phyloP scores from a whole-genome alignment of 306 rosid genomes.

The Rubus parviflorus region DNA sequence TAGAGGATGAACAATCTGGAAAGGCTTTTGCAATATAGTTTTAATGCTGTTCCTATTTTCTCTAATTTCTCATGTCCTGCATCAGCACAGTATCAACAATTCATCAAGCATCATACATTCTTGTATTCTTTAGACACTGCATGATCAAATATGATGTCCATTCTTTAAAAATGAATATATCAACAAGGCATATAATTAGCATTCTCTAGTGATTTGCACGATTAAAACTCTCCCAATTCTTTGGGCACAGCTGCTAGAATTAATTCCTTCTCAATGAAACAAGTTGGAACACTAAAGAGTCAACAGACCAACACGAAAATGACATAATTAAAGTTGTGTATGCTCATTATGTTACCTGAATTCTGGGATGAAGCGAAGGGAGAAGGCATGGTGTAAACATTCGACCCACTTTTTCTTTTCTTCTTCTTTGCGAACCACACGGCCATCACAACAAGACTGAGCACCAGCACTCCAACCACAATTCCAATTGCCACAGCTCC shows the following conservation, averaged over 20 bases:
- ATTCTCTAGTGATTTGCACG: too few relatives aligned
- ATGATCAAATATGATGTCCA: not conserved
- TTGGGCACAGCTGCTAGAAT: not conserved
- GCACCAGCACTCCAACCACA: constrained; percentile 58
- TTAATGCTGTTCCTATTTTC: not conserved
- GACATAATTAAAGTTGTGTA: not conserved
- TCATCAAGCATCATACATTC: not conserved
- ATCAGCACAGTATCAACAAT: not conserved
- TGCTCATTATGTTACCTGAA: constrained; percentile 62
- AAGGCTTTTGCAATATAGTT: not conserved
- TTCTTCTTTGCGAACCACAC: constrained; percentile 61
- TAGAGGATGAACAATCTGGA: not conserved
- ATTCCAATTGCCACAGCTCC: constrained; percentile 60
- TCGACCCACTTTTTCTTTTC: constrained; percentile 48
- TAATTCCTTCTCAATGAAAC: not conserved
- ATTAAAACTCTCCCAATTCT: not conserved
- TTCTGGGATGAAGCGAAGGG: constrained; percentile 88
- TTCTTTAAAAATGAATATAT: not conserved
- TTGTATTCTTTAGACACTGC: not conserved
- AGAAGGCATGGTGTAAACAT: constrained; percentile 54
- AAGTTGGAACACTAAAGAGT: not conserved
- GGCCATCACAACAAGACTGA: constrained; percentile 66
- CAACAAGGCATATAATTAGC: not conserved
- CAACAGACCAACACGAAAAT: not conserved
- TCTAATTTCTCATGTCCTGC: not conserved